Evolutionary conservation across 2,329 filamentous ascomycete species (phyloP), one percentile per base, ranked within the genome.

Genomic region (Calonectria hongkongensis): DNA sequence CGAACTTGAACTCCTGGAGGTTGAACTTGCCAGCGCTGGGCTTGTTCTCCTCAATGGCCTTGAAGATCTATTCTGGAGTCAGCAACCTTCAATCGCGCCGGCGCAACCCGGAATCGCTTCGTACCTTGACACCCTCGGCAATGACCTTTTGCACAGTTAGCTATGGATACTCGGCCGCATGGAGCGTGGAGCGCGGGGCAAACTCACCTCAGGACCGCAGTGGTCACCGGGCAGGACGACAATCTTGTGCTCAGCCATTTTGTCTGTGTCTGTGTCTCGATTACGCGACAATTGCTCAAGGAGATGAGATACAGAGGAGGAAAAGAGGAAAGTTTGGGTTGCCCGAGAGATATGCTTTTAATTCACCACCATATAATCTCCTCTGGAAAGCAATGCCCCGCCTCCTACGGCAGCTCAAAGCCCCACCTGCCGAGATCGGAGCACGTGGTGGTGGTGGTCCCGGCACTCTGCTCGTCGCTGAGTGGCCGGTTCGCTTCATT

Each of bases 1-100:
- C 96, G 71, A 99, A 91, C 70, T 97, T 89, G 83, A 98, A 95
- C 70, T 98, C 92, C 83, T 98, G 91, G 80, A 98, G 93, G 83
- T 97, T 95, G 88, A 98, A 98, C 81, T 93, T 93, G 83, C 87
- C 88, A 68, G 94, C 89, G 77, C 92, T 90, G 70, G 92, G 89
- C 82, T 91, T 92, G 78, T 88, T 86, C 79, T 92, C 90, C 87
- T 98, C 94, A 72, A 98, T 88, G 5, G 93, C 89, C 83, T 93
- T 94, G 82, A 98, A 90, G 77, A 97, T 87, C 94, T 97, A 81
- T 41, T 25, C 21, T 50, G 3, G 18, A 10, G 30, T 72, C 48
- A 65, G 72, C 66, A 60, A 68, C n/a, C 41, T 33, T 36, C 43
- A 36, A 33, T 65, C 47, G n/a, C 18, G 25, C 41, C 13, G 13